Evolutionary conservation across 2,329 filamentous ascomycete species (phyloP), one percentile per base, ranked within the genome.

Genomic region (Colletotrichum salicis): DNA sequence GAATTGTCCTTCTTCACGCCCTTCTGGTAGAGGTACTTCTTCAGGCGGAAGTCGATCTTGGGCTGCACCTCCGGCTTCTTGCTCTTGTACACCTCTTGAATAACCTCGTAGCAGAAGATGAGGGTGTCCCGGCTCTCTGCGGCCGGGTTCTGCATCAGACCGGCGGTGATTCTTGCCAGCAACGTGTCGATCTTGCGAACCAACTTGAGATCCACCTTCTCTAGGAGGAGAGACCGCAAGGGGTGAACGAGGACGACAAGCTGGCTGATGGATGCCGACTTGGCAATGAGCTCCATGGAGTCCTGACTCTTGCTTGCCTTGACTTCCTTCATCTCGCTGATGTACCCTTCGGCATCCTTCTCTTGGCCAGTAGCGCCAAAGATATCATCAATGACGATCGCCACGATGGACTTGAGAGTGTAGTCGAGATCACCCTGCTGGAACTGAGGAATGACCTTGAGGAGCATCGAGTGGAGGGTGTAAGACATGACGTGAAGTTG

Each of bases 231-330:
- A 8, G 90, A 86, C 77, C 94, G 93, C 58, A 98, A 85, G 1
- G 96, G 97, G 64, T 87, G 87, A 62, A 98, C 87, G 4, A 99
- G 89, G 61, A 92, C 89, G 59, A 92, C 90, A 6, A 98, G 87
- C 68, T 91, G 90, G 63, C 83, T 86, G 29, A 98, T 86, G 1
- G 95, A 96, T 1, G 94, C 92, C 59, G 92, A 95, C 78, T 92
- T 94, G 31, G 96, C 93, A 74, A 98, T 87, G 19, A 98, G 86
- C 80, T 98, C 96, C 92, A 98, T 97, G 0, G 96, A 97, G 79
- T 99, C 97, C 78, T 95, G 97, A 79, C 95, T 98, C 86, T 98
- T 99, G 86, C 94, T 98, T 81, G 94, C 96, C 85, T 97, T 98
- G 68, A 99, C 92, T 83, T 99, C 96, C 82, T 97, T 97, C 92